Percentiles rank a stretch among this genome's conserved stretches.
Conservation (phyloP, 352 stramenopile species). For the Globisporangium paroecandrum region DNA sequence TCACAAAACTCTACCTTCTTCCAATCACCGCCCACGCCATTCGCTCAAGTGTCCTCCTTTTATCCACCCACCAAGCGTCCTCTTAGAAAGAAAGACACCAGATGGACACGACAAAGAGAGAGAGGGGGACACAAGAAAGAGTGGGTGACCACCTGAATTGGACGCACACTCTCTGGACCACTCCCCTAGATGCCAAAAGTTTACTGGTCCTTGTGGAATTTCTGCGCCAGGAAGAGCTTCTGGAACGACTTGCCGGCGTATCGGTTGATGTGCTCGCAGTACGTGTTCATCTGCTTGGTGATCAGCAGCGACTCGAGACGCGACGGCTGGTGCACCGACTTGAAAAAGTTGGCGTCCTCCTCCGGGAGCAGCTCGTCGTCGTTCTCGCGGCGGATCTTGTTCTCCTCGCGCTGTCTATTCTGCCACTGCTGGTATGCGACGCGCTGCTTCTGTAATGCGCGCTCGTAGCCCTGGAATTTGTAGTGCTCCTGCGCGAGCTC, state of each 20-base stretch:
- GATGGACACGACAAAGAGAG: neutral
- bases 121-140: neutral
- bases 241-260: conserved; percentile 89
- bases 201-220: conserved; percentile 85
- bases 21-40: neutral
- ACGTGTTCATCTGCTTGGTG: conserved; percentile 92
- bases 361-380: conserved; percentile 74
- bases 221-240: conserved; percentile 88
- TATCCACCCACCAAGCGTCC: neutral
- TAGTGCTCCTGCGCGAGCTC: conserved; percentile 95
- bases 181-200: neutral
- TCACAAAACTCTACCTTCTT: neutral
- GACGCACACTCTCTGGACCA: neutral
- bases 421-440: conserved; percentile 84
- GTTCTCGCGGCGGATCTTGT: conserved; percentile 80
- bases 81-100: neutral
- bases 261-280: conserved; percentile 91
- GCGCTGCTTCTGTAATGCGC: conserved; percentile 82
- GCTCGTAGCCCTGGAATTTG: conserved; percentile 90
- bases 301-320: conserved; percentile 87
- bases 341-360: conserved; percentile 84
- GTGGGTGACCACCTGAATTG: neutral
- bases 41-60: neutral
- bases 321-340: conserved; percentile 84
- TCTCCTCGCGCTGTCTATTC: conserved; percentile 84